Percentiles rank a stretch among this genome's conserved stretches.
Evolutionary conservation across 768 basidiomycete species (phyloP).

Genomic region (Leccinum aurantiacum): DNA sequence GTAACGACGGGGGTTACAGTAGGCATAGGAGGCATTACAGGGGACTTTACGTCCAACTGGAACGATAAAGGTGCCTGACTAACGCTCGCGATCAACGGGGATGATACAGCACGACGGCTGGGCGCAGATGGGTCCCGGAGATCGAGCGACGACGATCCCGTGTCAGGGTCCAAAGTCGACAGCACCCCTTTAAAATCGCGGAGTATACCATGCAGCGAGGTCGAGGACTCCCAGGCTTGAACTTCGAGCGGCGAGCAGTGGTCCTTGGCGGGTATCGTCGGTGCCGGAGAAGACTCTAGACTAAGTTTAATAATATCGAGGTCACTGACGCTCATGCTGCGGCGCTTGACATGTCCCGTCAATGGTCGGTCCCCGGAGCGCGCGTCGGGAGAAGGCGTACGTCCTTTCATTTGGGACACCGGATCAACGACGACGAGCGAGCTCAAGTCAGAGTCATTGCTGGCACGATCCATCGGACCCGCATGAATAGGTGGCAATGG

Average conservation of each 20-base stretch:
- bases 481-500: slow-evolving; percentile 62
- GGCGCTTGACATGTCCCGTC: slow-evolving; percentile 45
- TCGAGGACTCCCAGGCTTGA: slow-evolving; percentile 41
- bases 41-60: slow-evolving; percentile 22
- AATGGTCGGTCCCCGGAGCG: slow-evolving; percentile 28
- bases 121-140: slow-evolving; percentile 67
- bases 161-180: slow-evolving; percentile 60
- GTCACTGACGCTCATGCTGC: slow-evolving; percentile 75
- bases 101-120: slow-evolving; percentile 40
- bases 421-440: slow-evolving; percentile 61
- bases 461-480: slow-evolving; percentile 34
- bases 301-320: slow-evolving; percentile 52
- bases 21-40: slow-evolving; percentile 16
- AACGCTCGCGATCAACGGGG: slow-evolving; percentile 39
- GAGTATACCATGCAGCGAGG: slow-evolving; percentile 59
- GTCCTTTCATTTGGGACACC: slow-evolving; percentile 38
- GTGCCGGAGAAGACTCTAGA: slow-evolving; percentile 36
- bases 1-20: slow-evolving; percentile 26
- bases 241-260: slow-evolving; percentile 20
- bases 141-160: slow-evolving; percentile 51
- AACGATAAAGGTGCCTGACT: slow-evolving; percentile 25
- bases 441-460: slow-evolving; percentile 49
- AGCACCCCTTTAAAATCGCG: slow-evolving; percentile 74
- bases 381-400: slow-evolving; percentile 33
- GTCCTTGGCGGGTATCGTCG: slow-evolving; percentile 38